Conservation (phyloP, 2,329 filamentous ascomycete genomes). For the Ophiosphaerella herpotricha region DNA sequence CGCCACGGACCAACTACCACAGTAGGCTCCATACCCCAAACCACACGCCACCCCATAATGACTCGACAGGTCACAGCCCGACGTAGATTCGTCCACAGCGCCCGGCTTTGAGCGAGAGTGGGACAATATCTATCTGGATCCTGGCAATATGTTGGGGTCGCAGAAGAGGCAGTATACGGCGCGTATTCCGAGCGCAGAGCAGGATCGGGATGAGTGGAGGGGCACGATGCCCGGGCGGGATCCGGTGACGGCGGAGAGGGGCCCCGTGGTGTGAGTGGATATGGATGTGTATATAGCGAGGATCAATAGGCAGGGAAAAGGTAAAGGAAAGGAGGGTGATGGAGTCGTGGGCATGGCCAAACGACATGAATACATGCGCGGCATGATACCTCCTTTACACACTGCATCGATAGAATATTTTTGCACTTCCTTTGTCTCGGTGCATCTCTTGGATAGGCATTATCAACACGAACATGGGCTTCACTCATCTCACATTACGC, state of each 20-base stretch:
- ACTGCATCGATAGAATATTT: no score
- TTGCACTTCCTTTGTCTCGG: no score
- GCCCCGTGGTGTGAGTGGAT: neutral
- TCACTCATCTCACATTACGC: no score
- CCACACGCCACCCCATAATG: slow-evolving; percentile 11
- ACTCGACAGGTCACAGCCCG: slow-evolving; percentile 41
- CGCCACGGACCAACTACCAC: slow-evolving; percentile 16
- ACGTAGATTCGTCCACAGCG: slow-evolving; percentile 31
- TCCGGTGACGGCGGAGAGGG: slow-evolving; percentile 14
- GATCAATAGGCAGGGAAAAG: no score
- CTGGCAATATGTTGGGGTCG: no score
- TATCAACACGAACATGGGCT: no score
- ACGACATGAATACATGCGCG: no score
- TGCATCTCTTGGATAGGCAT: no score
- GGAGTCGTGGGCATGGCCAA: no score
- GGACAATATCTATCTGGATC: neutral
- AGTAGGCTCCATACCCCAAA: slow-evolving; percentile 15
- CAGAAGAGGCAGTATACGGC: neutral
- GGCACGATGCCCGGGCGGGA: slow-evolving; percentile 26
- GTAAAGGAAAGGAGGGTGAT: no score
- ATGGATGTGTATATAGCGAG: no score
- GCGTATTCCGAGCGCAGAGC: slow-evolving; percentile 31
- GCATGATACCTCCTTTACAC: no score
- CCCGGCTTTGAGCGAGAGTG: neutral
- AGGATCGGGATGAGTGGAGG: slow-evolving; percentile 37